Evolutionary conservation across 345 rosid genomes (phyloP), one percentile per base, ranked within the genome.

Genomic region (Euphorbia peplus): DNA sequence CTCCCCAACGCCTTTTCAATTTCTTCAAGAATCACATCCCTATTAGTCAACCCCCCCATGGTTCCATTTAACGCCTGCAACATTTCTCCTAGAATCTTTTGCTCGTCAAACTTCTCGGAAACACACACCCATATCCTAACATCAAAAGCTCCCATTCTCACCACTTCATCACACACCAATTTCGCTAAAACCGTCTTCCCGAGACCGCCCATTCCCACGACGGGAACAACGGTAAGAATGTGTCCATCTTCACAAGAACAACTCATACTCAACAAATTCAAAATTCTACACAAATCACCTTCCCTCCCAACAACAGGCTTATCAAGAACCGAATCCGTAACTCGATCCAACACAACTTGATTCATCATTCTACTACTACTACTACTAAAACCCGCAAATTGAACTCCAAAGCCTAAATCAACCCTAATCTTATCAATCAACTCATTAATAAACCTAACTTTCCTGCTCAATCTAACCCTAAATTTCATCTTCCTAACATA

Each of bases 161-260:
- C 19, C 22, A 19, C 60, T 26, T 41, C 59, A 13, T 75, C 21
- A 54, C 25, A 48, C 18, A 66, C 55, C 7, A 29, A 16, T 25
- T 66, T 22, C 22, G 77, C 77, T 24, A 73, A 35, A 4, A 74
- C 47, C 3, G 77, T 69, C 54, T 77, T 77, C 10, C 81, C 81
- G 19, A 77, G 14, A n/a, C 81, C 74, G 0, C 60, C 44, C 74
- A 77, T 73, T 1, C 81, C 77, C 22, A 77, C 65, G 2, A 77
- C 57, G 6, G 64, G 42, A 60, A 63, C 37, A 24, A 62, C 19
- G 12, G 29, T 13, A 24, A 63, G 52, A 41, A 21, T 11, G 8
- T 25, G 66, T 32, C 22, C 54, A 39, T 35, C n/a, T n/a, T n/a
- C n/a, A 24, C 21, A 11, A 39, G 71, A 76, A 44, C 39, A 15